phyloP scores from a whole-genome alignment of 106 monocot species.

The Dendrobium catenatum region DNA sequence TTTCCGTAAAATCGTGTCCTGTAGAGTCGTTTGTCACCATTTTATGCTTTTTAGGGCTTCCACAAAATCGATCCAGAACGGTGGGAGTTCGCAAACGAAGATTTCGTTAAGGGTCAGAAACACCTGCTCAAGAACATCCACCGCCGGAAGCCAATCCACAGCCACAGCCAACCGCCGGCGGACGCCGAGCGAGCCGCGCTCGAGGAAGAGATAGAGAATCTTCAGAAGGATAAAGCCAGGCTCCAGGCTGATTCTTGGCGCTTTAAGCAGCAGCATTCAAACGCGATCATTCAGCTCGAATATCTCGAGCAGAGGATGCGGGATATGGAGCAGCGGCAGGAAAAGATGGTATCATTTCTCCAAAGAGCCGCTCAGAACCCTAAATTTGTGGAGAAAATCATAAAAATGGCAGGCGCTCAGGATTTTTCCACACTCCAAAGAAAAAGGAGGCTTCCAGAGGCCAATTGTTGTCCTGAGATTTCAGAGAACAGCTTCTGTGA shows the following conservation, averaged over 20 bases:
- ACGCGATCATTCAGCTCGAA: slow-evolving; percentile 42
- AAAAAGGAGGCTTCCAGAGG: slow-evolving; percentile 48
- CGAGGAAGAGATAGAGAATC: slow-evolving; percentile 77
- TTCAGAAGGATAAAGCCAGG: slow-evolving; percentile 39
- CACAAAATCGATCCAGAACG: slow-evolving; percentile 82
- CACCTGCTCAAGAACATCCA: slow-evolving; percentile 88
- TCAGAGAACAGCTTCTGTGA: slow-evolving; percentile 25
- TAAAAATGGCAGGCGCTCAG: slow-evolving; percentile 20
- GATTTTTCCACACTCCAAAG: slow-evolving; percentile 37
- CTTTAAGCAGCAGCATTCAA: slow-evolving; percentile 54
- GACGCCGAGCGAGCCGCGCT: slow-evolving; percentile 54
- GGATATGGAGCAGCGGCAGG: slow-evolving; percentile 85
- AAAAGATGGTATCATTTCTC: slow-evolving; percentile 57
- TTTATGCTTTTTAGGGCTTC: slow-evolving; percentile 55
- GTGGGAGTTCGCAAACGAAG: slow-evolving; percentile 89
- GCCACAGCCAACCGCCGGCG: slow-evolving; percentile 63
- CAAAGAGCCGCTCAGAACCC: slow-evolving; percentile 43
- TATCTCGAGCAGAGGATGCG: slow-evolving; percentile 47
- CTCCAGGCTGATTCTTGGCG: slow-evolving; percentile 42
- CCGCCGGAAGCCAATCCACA: slow-evolving; percentile 83
- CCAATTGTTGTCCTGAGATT: slow-evolving; percentile 22
- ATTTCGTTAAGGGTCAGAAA: slow-evolving; percentile 66
- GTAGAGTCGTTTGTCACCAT: not conserved
- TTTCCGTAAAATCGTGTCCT: not conserved
- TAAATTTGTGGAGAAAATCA: slow-evolving; percentile 48